Evolutionary conservation across 2,329 filamentous ascomycete genomes (phyloP), one percentile per base, ranked within the genome.

Genomic region (Penicillium occitanis): DNA sequence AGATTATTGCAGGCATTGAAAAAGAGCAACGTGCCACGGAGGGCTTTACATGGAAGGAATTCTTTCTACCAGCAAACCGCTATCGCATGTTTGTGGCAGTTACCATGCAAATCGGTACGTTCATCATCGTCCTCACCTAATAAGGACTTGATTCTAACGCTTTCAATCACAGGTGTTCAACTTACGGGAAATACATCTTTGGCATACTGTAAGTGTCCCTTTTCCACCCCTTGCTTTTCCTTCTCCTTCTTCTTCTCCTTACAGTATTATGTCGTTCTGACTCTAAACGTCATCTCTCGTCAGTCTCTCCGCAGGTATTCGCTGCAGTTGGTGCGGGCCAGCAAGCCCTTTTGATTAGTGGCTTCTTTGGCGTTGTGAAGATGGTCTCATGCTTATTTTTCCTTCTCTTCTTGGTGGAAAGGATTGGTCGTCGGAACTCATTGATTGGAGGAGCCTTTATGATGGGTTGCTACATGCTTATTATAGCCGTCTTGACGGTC

Each of bases 351-450:
- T 77, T 85, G 74, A 65, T 62, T 2, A 51, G 25, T 35, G 84
- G 83, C 5, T 82, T 85, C 68, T 85, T 85, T 50, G 83, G 84
- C 3, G 77, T 83, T 0, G 80, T 84, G 65, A 85, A 86, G 46
- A 72, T 83, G 0, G 80, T 81, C 0, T 82, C 82, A 61, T 68
- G 77, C 1, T 79, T 79, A 67, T 85, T 84, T 71, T 74, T 84
- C 1, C 42, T 19, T 44, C 71, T 84, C 25, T 84, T 81, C 72
- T 76, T 85, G 11, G 81, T 85, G 7, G 83, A 85, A 68, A 75
- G 78, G 17, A 76, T 85, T 58, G 84, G 83, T 7, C 82, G 84
- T 19, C 78, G 80, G 46, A 79, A 78, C 19, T 81, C 82, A 0
- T 77, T 86, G 0, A 76, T 84, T 7, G 72, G 74, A 4, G 83